A percentile compares a stretch with the other conserved stretches of the same genome.
phyloP scores from a whole-genome alignment of 805 yeast genomes.

The Isabelozyma pseudorhagii region DNA sequence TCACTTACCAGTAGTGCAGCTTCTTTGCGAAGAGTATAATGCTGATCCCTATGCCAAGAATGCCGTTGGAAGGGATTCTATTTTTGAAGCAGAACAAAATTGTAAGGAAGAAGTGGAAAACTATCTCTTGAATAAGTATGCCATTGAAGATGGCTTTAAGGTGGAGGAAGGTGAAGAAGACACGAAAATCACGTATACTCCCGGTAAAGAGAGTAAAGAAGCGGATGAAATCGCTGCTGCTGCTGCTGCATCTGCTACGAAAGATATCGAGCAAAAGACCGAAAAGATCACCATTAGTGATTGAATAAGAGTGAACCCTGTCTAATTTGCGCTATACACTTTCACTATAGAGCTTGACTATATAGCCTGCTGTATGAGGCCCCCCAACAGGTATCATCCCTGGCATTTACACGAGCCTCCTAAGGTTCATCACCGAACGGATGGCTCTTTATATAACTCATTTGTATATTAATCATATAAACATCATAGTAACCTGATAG shows the following conservation, averaged over 20 bases:
- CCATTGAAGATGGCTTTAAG: constrained; percentile 54
- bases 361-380: no score
- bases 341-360: no score
- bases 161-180: constrained; percentile 40
- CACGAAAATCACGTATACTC: constrained; percentile 41
- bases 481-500: no score
- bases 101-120: constrained; percentile 74
- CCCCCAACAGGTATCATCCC: no score
- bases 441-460: no score
- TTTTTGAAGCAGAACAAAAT: constrained; percentile 84
- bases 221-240: constrained; percentile 27
- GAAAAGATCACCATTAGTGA: constrained; percentile 20
- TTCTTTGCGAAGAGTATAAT: constrained; percentile 66
- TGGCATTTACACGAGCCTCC: no score
- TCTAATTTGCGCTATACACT: not conserved
- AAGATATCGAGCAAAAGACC: constrained; percentile 27
- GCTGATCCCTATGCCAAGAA: constrained; percentile 85
- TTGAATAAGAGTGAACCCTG: not conserved
- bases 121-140: constrained; percentile 69
- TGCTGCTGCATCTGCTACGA: constrained; percentile 38
- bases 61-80: constrained; percentile 72
- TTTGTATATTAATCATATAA: no score
- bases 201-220: constrained; percentile 42
- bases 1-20: constrained; percentile 64
- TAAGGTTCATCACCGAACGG: no score